Conservation (phyloP, 495 filamentous ascomycete species). For the Halenospora varia region DNA sequence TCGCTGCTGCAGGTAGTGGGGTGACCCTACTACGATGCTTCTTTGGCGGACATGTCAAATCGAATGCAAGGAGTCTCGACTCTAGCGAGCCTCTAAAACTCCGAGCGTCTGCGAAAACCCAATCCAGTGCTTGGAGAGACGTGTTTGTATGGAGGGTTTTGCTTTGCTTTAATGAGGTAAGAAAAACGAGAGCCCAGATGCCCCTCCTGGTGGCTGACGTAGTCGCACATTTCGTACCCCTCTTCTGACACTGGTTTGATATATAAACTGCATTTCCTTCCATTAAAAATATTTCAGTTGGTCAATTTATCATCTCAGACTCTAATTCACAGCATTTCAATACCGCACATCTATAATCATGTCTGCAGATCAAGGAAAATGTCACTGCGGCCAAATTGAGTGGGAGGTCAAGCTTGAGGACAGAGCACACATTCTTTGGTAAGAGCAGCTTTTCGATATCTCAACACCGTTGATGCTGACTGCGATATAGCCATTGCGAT, state of each 20-base stretch:
- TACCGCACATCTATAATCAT: not conserved
- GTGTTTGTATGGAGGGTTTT: not conserved
- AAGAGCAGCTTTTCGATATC: conserved; percentile 2
- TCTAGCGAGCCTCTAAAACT: not conserved
- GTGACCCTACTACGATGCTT: not conserved
- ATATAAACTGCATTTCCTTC: not conserved
- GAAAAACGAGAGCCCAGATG: not conserved
- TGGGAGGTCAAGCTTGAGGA: conserved; percentile 43
- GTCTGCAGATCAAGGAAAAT: conserved; percentile 36
- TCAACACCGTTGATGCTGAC: not conserved
- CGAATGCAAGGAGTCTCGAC: not conserved
- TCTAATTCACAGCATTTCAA: not conserved
- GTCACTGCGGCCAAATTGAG: conserved; percentile 47
- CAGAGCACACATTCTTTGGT: conserved; percentile 43
- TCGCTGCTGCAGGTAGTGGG: not conserved
- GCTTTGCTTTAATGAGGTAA: no score
- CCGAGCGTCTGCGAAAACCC: not conserved
- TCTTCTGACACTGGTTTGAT: not conserved
- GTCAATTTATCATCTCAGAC: not conserved
- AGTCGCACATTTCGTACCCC: not conserved
- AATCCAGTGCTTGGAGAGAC: no score
- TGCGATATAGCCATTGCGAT: conserved; percentile 41
- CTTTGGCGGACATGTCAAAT: not conserved
- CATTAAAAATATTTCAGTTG: not conserved
- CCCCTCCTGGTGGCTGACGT: not conserved